These are phyloP conservation scores for Xylaria acuta DNA, from an alignment of 495 filamentous ascomycete species.

Conservation along the genomic window DNA sequence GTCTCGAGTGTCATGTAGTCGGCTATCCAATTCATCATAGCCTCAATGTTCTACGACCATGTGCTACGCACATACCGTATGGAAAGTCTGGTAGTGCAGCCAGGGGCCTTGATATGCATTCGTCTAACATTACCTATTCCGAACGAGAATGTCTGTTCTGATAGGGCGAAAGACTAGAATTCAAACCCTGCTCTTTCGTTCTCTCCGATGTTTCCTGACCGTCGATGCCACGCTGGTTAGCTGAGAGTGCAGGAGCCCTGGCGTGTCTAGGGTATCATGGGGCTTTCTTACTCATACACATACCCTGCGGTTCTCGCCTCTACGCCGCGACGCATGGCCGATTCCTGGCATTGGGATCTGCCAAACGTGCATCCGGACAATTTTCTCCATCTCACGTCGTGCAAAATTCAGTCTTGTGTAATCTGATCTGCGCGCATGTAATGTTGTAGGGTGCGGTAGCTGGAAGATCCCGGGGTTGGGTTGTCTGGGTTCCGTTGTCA, in stretches of 20 bases:
- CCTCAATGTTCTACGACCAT: not conserved
- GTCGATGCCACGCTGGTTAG: conserved; percentile 9
- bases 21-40: not conserved
- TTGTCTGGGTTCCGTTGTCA: not conserved
- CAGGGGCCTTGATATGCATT: conserved; percentile 1
- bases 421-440: conserved; percentile 6
- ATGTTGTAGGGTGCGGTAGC: not conserved
- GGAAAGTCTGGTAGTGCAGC: not conserved
- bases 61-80: not conserved
- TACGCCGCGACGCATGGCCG: not conserved
- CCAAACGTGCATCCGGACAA: conserved; percentile 18
- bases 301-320: not conserved
- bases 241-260: conserved; percentile 1
- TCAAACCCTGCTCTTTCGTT: not conserved
- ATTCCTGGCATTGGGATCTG: conserved; percentile 12
- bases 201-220: not conserved
- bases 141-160: not conserved
- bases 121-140: conserved; percentile 22
- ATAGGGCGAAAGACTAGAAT: conserved; percentile 10
- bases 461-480: not conserved
- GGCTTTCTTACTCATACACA: not conserved
- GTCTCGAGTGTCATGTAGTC: not conserved
- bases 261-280: not conserved
- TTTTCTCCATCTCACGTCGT: conserved; percentile 15
- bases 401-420: conserved; percentile 8